phyloP scores from a whole-genome alignment of 2,329 filamentous ascomycete species.

The Alternaria rosae region DNA sequence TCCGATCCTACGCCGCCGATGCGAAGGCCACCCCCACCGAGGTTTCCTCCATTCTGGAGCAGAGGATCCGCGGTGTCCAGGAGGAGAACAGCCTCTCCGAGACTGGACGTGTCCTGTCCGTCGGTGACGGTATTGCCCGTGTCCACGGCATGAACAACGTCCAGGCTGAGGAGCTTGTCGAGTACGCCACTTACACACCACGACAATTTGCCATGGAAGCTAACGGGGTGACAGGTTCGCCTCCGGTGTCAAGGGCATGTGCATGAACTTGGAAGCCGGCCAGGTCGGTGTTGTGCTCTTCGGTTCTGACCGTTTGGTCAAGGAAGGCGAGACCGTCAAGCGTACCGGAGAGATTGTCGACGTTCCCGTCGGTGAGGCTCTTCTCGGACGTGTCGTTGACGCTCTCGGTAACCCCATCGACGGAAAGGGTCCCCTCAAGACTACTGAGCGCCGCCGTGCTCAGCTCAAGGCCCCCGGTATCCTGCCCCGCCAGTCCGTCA shows the following conservation, averaged over 20 bases:
- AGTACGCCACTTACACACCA: slow-evolving; percentile 70
- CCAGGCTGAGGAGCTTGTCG: slow-evolving; percentile 99
- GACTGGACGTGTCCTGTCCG: slow-evolving; percentile 97
- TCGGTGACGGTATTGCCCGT: slow-evolving; percentile 99
- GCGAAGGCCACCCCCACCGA: slow-evolving; percentile 96
- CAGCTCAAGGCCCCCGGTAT: slow-evolving; percentile 99
- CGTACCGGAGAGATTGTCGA: slow-evolving; percentile 99
- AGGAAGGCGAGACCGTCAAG: slow-evolving; percentile 99
- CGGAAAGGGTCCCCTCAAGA: slow-evolving; percentile 96
- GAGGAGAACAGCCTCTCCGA: slow-evolving; percentile 96
- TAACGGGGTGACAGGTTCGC: slow-evolving; percentile 75
- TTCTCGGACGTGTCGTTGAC: slow-evolving; percentile 98
- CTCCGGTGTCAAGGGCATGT: slow-evolving; percentile 99
- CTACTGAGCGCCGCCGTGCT: slow-evolving; percentile 90
- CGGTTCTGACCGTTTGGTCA: slow-evolving; percentile 99
- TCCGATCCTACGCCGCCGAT: slow-evolving; percentile 89
- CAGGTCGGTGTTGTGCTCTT: slow-evolving; percentile 99
- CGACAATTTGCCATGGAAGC: slow-evolving; percentile 22
- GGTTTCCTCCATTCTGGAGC: slow-evolving; percentile 99
- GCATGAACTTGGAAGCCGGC: slow-evolving; percentile 99
- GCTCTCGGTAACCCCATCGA: slow-evolving; percentile 99
- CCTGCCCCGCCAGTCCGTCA: slow-evolving; percentile 94
- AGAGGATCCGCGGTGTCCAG: slow-evolving; percentile 97
- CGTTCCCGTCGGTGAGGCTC: slow-evolving; percentile 88
- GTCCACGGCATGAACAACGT: slow-evolving; percentile 99